A percentile compares a stretch with the other conserved stretches of the same genome.
Evolutionary conservation across 371 early-diverging fungal species (phyloP).

Genomic region (Capillidium rhysosporum): DNA sequence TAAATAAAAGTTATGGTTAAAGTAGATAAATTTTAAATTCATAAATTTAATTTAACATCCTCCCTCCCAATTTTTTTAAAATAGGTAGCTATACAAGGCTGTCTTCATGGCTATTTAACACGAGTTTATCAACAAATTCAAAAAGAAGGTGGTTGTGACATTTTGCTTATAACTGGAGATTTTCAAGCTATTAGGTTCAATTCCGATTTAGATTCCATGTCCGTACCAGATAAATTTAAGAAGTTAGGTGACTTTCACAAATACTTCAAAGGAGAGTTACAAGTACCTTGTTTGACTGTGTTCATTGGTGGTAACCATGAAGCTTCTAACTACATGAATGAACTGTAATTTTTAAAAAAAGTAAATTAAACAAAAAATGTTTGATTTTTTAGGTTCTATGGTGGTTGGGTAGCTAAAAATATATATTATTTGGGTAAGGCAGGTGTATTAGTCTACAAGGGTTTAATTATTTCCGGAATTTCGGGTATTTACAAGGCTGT

Average conservation of each 20-base stretch:
- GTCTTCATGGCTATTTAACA: slow-evolving; percentile 86
- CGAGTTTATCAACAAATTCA: slow-evolving; percentile 55
- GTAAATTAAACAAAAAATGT: not conserved
- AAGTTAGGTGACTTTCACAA: slow-evolving; percentile 68
- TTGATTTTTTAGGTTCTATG: slow-evolving; percentile 41
- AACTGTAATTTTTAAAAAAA: slow-evolving; percentile 36
- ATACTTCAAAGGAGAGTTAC: slow-evolving; percentile 69
- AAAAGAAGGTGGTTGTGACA: slow-evolving; percentile 42
- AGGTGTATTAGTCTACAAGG: slow-evolving; percentile 63
- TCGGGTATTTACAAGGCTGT: slow-evolving; percentile 75
- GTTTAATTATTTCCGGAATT: slow-evolving; percentile 77
- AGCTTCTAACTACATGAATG: slow-evolving; percentile 77
- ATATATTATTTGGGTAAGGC: slow-evolving; percentile 85
- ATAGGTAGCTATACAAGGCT: slow-evolving; percentile 80
- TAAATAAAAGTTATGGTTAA: too few species aligned
- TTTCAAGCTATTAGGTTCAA: slow-evolving; percentile 81
- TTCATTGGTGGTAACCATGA: slow-evolving; percentile 98
- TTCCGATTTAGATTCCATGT: slow-evolving; percentile 56
- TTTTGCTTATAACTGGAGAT: slow-evolving; percentile 91
- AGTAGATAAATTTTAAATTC: too few species aligned
- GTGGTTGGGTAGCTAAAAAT: slow-evolving; percentile 90
- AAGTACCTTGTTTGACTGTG: slow-evolving; percentile 69
- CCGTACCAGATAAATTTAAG: slow-evolving; percentile 66
- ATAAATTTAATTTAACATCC: not conserved
- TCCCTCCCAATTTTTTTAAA: not conserved